These are phyloP conservation scores for Gossypium lobatum DNA, from an alignment of 441 rosid genomes.

Conservation along the genomic window DNA sequence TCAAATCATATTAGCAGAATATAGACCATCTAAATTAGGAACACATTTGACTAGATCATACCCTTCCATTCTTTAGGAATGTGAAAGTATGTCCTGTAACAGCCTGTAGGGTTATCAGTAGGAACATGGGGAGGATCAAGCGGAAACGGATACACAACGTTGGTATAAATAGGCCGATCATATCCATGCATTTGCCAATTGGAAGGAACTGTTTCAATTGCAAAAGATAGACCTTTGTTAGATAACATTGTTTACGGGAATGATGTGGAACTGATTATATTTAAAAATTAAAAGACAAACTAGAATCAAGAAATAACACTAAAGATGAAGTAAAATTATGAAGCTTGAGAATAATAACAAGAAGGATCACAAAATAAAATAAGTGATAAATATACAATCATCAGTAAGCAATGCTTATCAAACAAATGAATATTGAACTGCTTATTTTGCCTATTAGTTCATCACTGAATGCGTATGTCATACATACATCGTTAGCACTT, in stretches of 20 bases:
- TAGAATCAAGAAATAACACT: neutral
- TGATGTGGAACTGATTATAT: neutral
- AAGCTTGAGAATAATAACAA: neutral
- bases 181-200: slow-evolving; percentile 98
- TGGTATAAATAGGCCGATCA: slow-evolving; percentile 90
- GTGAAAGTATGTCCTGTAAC: slow-evolving; percentile 82
- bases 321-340: neutral
- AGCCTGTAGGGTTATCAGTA: slow-evolving; percentile 87
- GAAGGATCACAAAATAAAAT: neutral
- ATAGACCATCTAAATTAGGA: slow-evolving; percentile 5
- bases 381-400: neutral
- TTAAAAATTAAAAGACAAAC: neutral
- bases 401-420: neutral
- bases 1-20: slow-evolving; percentile 5
- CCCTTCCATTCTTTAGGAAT: slow-evolving; percentile 88
- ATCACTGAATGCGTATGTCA: neutral
- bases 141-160: slow-evolving; percentile 69
- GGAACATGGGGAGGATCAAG: slow-evolving; percentile 84
- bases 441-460: slow-evolving; percentile 1
- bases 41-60: slow-evolving; percentile 27
- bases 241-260: neutral
- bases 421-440: neutral
- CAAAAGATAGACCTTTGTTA: slow-evolving; percentile 18
- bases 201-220: slow-evolving; percentile 81
- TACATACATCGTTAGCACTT: neutral